A percentile compares a stretch with the other conserved stretches of the same genome.
phyloP scores from a whole-genome alignment of 2,329 filamentous ascomycete genomes.

The Monosporascus sp. region DNA sequence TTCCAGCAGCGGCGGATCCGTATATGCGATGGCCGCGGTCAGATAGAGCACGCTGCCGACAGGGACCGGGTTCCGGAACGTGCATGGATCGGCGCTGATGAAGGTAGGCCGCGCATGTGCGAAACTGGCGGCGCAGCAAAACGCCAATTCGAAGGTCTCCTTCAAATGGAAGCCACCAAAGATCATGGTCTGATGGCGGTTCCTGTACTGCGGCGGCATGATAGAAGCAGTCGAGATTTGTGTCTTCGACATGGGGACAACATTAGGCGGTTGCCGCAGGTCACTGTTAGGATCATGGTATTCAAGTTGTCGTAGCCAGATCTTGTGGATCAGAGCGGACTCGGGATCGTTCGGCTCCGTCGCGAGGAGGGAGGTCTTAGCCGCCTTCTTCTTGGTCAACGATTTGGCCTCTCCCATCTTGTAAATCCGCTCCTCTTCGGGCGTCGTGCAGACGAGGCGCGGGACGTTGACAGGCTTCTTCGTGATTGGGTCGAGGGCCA shows the following conservation, averaged over 20 bases:
- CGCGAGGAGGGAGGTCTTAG: conserved; percentile 57
- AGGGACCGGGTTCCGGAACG: conserved; percentile 70
- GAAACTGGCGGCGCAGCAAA: conserved; percentile 68
- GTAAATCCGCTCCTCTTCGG: conserved; percentile 60
- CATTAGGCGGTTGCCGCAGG: conserved; percentile 29
- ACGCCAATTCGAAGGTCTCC: conserved; percentile 70
- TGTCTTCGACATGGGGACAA: conserved; percentile 55
- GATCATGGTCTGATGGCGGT: conserved; percentile 67
- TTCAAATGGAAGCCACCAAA: conserved; percentile 72
- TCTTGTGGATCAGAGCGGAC: conserved; percentile 65
- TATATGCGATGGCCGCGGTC: conserved; percentile 67
- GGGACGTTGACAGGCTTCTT: conserved; percentile 59
- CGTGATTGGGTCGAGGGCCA: conserved; percentile 63
- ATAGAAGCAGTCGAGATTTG: conserved; percentile 59
- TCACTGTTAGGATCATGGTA: conserved; percentile 43
- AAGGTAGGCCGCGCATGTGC: conserved; percentile 66
- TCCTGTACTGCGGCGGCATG: conserved; percentile 60
- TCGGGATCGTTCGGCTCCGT: conserved; percentile 67
- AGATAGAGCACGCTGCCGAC: conserved; percentile 71
- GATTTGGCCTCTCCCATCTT: conserved; percentile 56
- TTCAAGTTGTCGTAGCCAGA: conserved; percentile 64
- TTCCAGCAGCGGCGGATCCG: conserved; percentile 49
- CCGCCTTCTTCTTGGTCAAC: conserved; percentile 56
- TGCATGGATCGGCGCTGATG: conserved; percentile 66
- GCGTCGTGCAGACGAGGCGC: conserved; percentile 51